Conservation (phyloP, 2,329 filamentous ascomycete genomes). For the Colletotrichum limetticola region DNA sequence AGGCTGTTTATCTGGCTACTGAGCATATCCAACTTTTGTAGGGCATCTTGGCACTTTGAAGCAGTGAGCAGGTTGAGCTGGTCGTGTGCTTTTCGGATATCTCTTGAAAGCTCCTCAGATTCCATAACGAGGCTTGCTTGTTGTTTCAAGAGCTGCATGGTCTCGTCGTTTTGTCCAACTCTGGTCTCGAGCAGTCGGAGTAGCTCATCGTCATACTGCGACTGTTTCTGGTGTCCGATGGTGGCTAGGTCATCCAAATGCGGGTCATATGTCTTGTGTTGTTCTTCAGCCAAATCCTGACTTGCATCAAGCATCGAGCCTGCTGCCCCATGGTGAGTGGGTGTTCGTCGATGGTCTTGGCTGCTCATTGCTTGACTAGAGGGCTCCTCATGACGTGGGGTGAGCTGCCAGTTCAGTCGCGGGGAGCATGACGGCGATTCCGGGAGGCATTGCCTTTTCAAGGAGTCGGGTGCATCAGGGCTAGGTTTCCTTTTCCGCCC, state of each 20-base stretch:
- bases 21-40: slow-evolving; percentile 7
- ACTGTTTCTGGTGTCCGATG: neutral
- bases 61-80: slow-evolving; percentile 18
- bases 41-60: slow-evolving; percentile 4
- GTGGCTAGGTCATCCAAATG: neutral
- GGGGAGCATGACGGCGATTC: neutral
- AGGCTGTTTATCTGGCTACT: neutral
- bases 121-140: neutral
- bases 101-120: slow-evolving; percentile 10
- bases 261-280: neutral
- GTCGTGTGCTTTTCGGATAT: slow-evolving; percentile 18
- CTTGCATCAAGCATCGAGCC: neutral
- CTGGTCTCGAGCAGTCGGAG: neutral
- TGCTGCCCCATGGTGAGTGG: neutral
- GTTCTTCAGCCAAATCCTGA: neutral
- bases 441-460: slow-evolving; percentile 6
- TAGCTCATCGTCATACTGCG: neutral
- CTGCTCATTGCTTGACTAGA: neutral
- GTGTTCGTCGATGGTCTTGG: neutral
- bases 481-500: slow-evolving; percentile 11
- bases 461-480: neutral
- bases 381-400: neutral
- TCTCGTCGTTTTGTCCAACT: neutral
- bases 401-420: neutral
- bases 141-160: slow-evolving; percentile 6